A percentile compares a stretch with the other conserved stretches of the same genome.
Evolutionary conservation across 768 basidiomycete genomes (phyloP).

Genomic region (Calocera viscosa): DNA sequence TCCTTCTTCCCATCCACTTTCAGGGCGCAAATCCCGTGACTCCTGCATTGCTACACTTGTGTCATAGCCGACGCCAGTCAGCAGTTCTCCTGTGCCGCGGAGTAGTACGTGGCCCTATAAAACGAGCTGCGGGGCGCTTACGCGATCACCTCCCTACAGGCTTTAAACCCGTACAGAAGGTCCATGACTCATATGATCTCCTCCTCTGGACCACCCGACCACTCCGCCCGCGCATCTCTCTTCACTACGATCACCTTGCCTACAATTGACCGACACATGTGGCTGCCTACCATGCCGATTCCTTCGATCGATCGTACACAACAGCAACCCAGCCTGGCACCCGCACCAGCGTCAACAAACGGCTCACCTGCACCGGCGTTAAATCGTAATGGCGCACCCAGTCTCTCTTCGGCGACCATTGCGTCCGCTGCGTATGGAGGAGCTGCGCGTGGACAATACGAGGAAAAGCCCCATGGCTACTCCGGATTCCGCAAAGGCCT

Average conservation of each 20-base stretch:
- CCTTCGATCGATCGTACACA: neutral
- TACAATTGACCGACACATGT: neutral
- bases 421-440: neutral
- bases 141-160: neutral
- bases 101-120: neutral
- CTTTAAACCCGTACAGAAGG: neutral
- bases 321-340: neutral
- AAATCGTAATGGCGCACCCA: neutral
- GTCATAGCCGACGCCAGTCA: no score
- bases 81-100: no score
- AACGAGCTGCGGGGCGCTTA: neutral
- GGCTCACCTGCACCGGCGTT: neutral
- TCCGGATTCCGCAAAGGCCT: neutral
- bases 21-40: no score
- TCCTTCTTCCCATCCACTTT: no score
- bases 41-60: no score
- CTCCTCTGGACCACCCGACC: neutral
- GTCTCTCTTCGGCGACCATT: neutral
- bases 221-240: neutral
- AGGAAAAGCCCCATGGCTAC: neutral
- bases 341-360: neutral
- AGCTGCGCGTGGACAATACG: neutral
- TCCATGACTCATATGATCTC: neutral
- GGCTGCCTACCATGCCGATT: neutral
- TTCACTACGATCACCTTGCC: slow-evolving; percentile 3